Conservation (phyloP, 2,329 filamentous ascomycete genomes). For the Ophiostoma ips region DNA sequence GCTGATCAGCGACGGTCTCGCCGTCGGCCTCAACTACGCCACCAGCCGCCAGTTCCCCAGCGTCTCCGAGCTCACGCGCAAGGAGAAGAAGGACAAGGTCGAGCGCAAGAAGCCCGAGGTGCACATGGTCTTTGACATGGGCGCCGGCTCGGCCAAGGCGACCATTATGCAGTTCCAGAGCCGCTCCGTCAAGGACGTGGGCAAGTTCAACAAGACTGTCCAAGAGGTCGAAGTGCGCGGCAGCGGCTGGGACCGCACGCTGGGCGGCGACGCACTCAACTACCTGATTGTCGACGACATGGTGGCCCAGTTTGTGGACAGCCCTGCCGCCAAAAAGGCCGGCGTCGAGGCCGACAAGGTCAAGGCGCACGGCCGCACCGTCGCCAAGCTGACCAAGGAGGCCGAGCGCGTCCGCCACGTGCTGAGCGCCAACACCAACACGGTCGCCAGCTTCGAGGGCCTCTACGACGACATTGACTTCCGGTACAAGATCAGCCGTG, state of each 20-base stretch:
- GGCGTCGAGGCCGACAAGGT: conserved; percentile 49
- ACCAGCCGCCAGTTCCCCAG: conserved; percentile 81
- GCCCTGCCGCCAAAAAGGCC: conserved; percentile 51
- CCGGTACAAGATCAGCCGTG: conserved; percentile 71
- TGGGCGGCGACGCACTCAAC: conserved; percentile 85
- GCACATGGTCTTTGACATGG: conserved; percentile 95
- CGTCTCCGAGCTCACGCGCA: conserved; percentile 54
- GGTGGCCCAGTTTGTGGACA: conserved; percentile 62
- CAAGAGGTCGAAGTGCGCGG: conserved; percentile 89
- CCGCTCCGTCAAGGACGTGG: conserved; percentile 76
- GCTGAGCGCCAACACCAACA: conserved; percentile 82
- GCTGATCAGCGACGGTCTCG: conserved; percentile 76
- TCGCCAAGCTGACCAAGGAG: conserved; percentile 87
- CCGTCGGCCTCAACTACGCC: conserved; percentile 90
- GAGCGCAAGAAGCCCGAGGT: conserved; percentile 79
- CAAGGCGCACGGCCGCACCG: conserved; percentile 63
- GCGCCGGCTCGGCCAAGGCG: conserved; percentile 83
- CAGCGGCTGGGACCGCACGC: conserved; percentile 72
- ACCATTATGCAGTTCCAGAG: conserved; percentile 84
- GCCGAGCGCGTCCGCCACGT: conserved; percentile 78
- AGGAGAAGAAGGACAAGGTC: neutral
- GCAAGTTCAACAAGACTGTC: conserved; percentile 89
- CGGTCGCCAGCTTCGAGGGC: conserved; percentile 68
- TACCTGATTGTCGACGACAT: conserved; percentile 81
- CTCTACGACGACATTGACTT: conserved; percentile 89